Evolutionary conservation across 2,329 filamentous ascomycete genomes (phyloP).

Genomic region (Fusarium oxysporum): DNA sequence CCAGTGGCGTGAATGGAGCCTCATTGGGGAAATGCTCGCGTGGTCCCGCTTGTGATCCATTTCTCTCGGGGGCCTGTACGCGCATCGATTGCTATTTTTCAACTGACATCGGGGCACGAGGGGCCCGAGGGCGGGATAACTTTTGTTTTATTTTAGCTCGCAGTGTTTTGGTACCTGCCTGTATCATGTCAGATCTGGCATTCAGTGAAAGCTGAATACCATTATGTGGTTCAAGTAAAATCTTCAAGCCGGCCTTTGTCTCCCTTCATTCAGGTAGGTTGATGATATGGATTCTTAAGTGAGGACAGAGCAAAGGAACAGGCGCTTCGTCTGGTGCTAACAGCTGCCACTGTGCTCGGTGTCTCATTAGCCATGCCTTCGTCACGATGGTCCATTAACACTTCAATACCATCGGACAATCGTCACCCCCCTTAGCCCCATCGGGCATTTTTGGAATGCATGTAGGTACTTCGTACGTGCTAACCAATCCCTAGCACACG

Average conservation of each 20-base stretch:
- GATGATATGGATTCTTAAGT: background rate
- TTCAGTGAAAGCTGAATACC: background rate
- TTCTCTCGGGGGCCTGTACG: background rate
- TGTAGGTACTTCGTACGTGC: background rate
- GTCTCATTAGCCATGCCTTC: background rate
- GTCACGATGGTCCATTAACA: background rate
- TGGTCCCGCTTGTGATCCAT: slow-evolving; percentile 27
- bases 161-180: background rate
- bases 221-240: background rate
- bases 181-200: background rate
- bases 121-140: background rate
- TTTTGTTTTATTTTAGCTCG: background rate
- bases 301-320: background rate
- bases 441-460: background rate
- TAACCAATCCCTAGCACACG: background rate
- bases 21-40: slow-evolving; percentile 46
- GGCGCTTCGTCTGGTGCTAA: background rate
- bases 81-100: slow-evolving; percentile 7
- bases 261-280: background rate
- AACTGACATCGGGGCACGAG: background rate
- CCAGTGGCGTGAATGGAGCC: slow-evolving; percentile 15
- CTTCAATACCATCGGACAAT: background rate
- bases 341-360: background rate
- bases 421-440: background rate
- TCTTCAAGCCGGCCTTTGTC: background rate